Percentiles rank a stretch among this genome's conserved stretches.
Evolutionary conservation across 371 early-diverging fungal genomes (phyloP).

Genomic region (Coemansia sp.): DNA sequence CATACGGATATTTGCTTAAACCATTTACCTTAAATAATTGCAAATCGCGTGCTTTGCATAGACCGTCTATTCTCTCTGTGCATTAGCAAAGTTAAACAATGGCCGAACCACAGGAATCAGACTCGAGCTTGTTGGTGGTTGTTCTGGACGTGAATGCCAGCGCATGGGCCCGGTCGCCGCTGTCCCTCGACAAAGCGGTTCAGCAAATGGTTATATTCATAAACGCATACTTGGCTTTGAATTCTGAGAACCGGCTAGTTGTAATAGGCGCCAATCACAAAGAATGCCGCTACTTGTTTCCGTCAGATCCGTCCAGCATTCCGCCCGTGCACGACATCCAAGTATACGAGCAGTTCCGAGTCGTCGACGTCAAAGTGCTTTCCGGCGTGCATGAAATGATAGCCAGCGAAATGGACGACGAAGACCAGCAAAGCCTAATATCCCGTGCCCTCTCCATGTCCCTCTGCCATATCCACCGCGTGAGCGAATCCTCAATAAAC

Average conservation of each 20-base stretch:
- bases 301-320: constrained; percentile 10
- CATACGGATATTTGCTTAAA: background rate
- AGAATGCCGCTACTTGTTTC: constrained; percentile 38
- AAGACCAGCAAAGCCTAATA: constrained; percentile 30
- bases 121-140: constrained; percentile 68
- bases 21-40: background rate
- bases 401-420: constrained; percentile 5
- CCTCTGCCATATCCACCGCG: constrained; percentile 63
- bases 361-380: constrained; percentile 50
- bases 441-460: constrained; percentile 49
- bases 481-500: constrained; percentile 56
- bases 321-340: constrained; percentile 38
- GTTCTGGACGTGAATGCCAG: constrained; percentile 77
- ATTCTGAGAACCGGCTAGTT: constrained; percentile 77
- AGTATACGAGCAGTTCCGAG: constrained; percentile 55
- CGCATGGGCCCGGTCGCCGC: constrained; percentile 65
- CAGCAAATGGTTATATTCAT: constrained; percentile 78
- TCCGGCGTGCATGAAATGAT: constrained; percentile 33
- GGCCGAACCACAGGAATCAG: constrained; percentile 35
- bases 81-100: too few species aligned
- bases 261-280: constrained; percentile 64
- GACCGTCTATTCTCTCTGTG: too few species aligned
- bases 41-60: background rate
- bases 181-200: constrained; percentile 63
- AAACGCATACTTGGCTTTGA: constrained; percentile 84